Evolutionary conservation across 495 filamentous ascomycete species (phyloP), one percentile per base, ranked within the genome.

Genomic region (Penicillium atrosanguineum): DNA sequence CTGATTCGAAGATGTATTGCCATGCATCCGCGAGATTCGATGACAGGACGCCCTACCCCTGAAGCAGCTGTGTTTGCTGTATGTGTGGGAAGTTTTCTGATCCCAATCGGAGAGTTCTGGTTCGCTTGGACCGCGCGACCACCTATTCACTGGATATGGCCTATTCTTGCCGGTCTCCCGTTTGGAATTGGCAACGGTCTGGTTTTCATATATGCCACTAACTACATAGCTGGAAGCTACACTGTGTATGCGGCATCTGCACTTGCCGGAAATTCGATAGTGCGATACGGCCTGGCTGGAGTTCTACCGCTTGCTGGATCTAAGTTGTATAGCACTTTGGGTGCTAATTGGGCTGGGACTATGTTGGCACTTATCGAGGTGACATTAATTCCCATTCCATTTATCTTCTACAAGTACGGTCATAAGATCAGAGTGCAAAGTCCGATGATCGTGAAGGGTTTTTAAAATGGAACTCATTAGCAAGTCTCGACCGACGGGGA

Each of bases 81-180:
- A 55, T 83, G 77, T 52, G 68, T 90, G 31, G 88, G 84, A 5
- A 70, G 82, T 4, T 59, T 90, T 5, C 64, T 87, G 0, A 80
- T 83, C 0, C 83, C 89, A 0, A 71, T 86, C 23, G 87, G 86
- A 34, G 81, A 88, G 63, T 71, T 93, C 7, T 79, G 78, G 64
- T 91, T 92, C 64, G 77, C 82, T n/a, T 90, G 87, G 88, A 91
- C 89, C 0, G 85, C 82, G 37, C 75, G 77, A 0, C 83, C 84
- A 0, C 70, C 79, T 1, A 83, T 89, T 28, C 87, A 88, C 65
- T 87, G 86, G 82, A 80, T 86, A 37, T 70, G 76, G 43, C 84
- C 87, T 14, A 88, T 92, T 56, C 66, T 87, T 2, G 84, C 86
- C 4, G 86, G 87, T n/a, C 69, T 90, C 4, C 83, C 85, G 0